These are phyloP conservation scores for Sclerotinia nivalis DNA, from an alignment of 2,329 filamentous ascomycete species.

Conservation along the genomic window DNA sequence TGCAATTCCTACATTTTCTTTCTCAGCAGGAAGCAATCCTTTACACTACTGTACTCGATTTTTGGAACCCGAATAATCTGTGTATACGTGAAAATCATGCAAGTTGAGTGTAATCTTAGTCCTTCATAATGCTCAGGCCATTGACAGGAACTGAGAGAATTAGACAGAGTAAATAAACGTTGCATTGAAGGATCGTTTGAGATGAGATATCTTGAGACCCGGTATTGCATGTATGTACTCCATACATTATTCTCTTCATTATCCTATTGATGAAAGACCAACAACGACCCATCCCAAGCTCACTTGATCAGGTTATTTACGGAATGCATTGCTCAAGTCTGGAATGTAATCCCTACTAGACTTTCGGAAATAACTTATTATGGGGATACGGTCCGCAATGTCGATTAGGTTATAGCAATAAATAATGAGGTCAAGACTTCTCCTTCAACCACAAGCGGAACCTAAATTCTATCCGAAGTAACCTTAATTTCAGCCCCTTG, in stretches of 20 bases:
- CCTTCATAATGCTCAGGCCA: too few species aligned
- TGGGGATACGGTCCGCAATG: neutral
- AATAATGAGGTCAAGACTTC: neutral
- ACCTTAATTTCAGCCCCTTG: neutral
- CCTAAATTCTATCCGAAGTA: neutral
- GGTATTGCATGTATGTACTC: neutral
- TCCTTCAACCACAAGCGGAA: neutral
- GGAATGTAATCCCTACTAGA: neutral
- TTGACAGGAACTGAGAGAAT: too few species aligned
- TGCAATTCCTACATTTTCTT: too few species aligned
- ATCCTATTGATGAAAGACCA: neutral
- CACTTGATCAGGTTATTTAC: too few species aligned
- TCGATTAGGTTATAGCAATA: neutral
- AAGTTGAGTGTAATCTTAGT: neutral
- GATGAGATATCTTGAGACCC: neutral
- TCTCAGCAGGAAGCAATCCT: too few species aligned
- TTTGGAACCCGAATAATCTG: too few species aligned
- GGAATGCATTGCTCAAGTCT: neutral
- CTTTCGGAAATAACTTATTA: neutral
- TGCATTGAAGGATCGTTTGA: too few species aligned
- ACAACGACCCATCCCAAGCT: neutral
- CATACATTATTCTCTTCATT: neutral
- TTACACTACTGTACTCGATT: too few species aligned
- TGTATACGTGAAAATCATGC: neutral
- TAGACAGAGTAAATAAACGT: too few species aligned